phyloP scores from a whole-genome alignment of 2,329 filamentous ascomycete genomes.

The Exserohilum rostratum region DNA sequence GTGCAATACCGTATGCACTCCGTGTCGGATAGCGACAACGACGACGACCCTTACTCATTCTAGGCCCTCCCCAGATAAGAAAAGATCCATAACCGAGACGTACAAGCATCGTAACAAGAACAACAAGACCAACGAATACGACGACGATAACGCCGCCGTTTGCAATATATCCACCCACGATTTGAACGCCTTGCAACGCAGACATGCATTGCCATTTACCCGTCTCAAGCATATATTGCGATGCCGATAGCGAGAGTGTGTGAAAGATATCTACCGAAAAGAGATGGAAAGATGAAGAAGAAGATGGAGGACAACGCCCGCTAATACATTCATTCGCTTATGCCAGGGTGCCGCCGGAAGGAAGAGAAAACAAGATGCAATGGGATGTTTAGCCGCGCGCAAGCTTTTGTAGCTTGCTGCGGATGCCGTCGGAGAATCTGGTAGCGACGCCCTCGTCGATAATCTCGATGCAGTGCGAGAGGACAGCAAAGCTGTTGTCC shows the following conservation, averaged over 20 bases:
- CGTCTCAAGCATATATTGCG: neutral
- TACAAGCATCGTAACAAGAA: neutral
- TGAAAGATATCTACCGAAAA: neutral
- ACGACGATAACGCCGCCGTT: neutral
- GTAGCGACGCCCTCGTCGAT: conserved; percentile 60
- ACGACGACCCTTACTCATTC: conserved; percentile 9
- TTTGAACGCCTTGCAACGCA: neutral
- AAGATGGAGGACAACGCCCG: neutral
- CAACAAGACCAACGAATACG: neutral
- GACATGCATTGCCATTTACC: neutral
- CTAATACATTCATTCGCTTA: conserved; percentile 8
- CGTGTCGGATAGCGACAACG: neutral
- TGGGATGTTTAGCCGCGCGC: conserved; percentile 35
- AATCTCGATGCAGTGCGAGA: conserved; percentile 60
- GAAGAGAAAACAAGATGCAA: conserved; percentile 6
- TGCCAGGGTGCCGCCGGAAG: neutral
- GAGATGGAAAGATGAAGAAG: neutral
- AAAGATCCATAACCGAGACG: too few relatives aligned
- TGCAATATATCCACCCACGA: neutral
- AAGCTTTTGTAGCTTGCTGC: conserved; percentile 59
- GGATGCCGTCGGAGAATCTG: conserved; percentile 61
- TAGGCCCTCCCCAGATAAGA: neutral
- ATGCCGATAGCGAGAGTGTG: neutral
- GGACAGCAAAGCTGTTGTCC: conserved; percentile 56
- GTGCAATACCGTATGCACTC: conserved; percentile 9